phyloP scores from a whole-genome alignment of 2,329 filamentous ascomycete genomes.

The Sordariomycetes sp. region DNA sequence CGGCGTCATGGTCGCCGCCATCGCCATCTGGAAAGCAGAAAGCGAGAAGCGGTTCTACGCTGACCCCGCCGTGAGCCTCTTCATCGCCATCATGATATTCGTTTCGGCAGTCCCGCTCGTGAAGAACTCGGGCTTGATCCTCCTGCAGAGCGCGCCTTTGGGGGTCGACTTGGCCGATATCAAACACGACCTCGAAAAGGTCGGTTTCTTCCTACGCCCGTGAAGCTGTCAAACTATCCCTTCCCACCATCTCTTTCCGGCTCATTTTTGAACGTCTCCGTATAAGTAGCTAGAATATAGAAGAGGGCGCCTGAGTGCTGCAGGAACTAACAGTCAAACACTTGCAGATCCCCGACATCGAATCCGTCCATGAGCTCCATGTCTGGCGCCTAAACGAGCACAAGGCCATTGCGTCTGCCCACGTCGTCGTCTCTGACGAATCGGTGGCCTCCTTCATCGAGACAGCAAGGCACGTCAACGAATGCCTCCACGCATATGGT shows the following conservation, averaged over 20 bases:
- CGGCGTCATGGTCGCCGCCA: slow-evolving; percentile 59
- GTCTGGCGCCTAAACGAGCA: slow-evolving; percentile 64
- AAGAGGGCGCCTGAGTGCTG: background rate
- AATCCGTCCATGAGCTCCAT: slow-evolving; percentile 61
- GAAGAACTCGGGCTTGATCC: slow-evolving; percentile 50
- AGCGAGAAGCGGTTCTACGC: slow-evolving; percentile 55
- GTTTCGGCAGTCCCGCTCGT: slow-evolving; percentile 52
- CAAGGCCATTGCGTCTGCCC: slow-evolving; percentile 59
- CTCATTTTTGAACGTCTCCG: too few species aligned
- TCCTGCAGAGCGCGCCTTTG: slow-evolving; percentile 55
- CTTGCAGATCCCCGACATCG: slow-evolving; percentile 50
- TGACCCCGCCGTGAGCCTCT: slow-evolving; percentile 58
- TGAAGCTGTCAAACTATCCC: background rate
- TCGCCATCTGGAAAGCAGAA: slow-evolving; percentile 56
- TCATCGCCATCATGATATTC: slow-evolving; percentile 64
- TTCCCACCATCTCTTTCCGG: too few species aligned
- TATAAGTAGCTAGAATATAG: background rate
- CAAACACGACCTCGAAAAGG: slow-evolving; percentile 57
- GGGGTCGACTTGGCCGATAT: slow-evolving; percentile 52
- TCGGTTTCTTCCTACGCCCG: slow-evolving; percentile 14
- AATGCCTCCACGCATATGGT: slow-evolving; percentile 64
- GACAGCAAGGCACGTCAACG: slow-evolving; percentile 49
- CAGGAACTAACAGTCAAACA: slow-evolving; percentile 7
- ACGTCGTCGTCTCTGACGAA: slow-evolving; percentile 51
- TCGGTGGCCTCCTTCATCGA: slow-evolving; percentile 47